A percentile compares a stretch with the other conserved stretches of the same genome.
Conservation (phyloP, 179 eudicot genomes). For the Vitellaria paradoxa region DNA sequence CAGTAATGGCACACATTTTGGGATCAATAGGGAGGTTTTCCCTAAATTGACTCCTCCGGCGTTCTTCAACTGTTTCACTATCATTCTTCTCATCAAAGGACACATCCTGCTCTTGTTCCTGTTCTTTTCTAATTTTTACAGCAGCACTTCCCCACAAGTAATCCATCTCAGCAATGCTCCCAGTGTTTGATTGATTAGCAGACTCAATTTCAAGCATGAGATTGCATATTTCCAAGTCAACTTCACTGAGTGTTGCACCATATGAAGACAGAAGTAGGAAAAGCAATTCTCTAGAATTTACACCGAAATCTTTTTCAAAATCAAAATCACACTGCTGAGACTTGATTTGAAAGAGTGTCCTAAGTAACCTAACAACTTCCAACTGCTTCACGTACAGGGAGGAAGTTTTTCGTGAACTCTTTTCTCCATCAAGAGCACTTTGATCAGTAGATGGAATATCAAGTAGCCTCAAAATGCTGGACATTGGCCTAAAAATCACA, state of each 20-base stretch:
- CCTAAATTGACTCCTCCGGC: conserved; percentile 64
- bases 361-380: conserved; percentile 77
- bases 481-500: conserved; percentile 65
- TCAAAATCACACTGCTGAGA: conserved; percentile 35
- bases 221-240: conserved; percentile 73
- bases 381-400: conserved; percentile 37
- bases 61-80: conserved; percentile 48
- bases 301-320: conserved; percentile 45
- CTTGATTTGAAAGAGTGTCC: conserved; percentile 46
- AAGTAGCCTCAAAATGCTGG: conserved; percentile 64
- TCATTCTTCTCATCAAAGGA: conserved; percentile 23
- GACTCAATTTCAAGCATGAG: conserved; percentile 64
- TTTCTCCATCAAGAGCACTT: conserved; percentile 11
- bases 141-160: conserved; percentile 88
- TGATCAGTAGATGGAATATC: conserved; percentile 26
- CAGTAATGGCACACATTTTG: conserved; percentile 69
- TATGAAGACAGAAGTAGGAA: conserved; percentile 73
- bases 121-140: conserved; percentile 45
- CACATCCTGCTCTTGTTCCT: conserved; percentile 28
- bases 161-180: conserved; percentile 63
- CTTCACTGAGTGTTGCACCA: conserved; percentile 80
- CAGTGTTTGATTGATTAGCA: conserved; percentile 28
- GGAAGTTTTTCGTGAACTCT: conserved; percentile 23
- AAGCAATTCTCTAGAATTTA: conserved; percentile 61
- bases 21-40: conserved; percentile 80